Conservation (phyloP, 139 green algal species). For the Tetraselmis striata region DNA sequence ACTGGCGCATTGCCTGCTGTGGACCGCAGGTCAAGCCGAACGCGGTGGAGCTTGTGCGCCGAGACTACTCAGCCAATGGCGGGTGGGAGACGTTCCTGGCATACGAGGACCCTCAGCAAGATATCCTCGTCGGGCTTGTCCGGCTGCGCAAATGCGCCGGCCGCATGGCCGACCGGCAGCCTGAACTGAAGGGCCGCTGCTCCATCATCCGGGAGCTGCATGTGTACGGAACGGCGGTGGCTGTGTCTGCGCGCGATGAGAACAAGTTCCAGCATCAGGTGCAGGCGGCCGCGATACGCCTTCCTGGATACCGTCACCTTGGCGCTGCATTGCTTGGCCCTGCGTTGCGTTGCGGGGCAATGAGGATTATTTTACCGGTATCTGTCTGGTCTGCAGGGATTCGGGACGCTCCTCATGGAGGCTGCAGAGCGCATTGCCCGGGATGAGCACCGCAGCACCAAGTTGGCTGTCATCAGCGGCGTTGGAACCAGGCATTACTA, state of each 20-base stretch:
- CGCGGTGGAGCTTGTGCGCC: conserved; percentile 88
- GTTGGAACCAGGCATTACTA: conserved; percentile 98
- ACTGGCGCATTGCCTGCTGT: too few species aligned
- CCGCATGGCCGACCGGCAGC: conserved; percentile 41
- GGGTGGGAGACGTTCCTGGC: conserved; percentile 97
- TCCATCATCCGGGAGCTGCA: conserved; percentile 96
- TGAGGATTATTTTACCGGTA: too few species aligned
- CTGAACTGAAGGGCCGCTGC: conserved; percentile 65
- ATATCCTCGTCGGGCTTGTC: conserved; percentile 94
- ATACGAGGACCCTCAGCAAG: conserved; percentile 87
- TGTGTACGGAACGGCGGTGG: conserved; percentile 93
- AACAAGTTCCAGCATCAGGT: conserved; percentile 86
- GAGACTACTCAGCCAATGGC: conserved; percentile 90
- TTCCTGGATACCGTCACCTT: too few species aligned
- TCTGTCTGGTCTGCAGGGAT: too few species aligned
- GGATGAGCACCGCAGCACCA: conserved; percentile 77
- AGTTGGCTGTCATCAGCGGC: conserved; percentile 94
- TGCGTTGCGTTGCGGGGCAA: too few species aligned
- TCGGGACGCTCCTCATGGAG: conserved; percentile 88
- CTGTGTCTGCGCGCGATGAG: conserved; percentile 78
- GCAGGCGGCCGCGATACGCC: not conserved
- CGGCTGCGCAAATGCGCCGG: conserved; percentile 62
- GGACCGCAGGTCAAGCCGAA: conserved; percentile 61
- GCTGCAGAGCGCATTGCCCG: conserved; percentile 87
- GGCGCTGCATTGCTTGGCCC: too few species aligned